Evolutionary conservation across 148 eudicot species (phyloP).

Genomic region (Mesembryanthemum crystallinum): DNA sequence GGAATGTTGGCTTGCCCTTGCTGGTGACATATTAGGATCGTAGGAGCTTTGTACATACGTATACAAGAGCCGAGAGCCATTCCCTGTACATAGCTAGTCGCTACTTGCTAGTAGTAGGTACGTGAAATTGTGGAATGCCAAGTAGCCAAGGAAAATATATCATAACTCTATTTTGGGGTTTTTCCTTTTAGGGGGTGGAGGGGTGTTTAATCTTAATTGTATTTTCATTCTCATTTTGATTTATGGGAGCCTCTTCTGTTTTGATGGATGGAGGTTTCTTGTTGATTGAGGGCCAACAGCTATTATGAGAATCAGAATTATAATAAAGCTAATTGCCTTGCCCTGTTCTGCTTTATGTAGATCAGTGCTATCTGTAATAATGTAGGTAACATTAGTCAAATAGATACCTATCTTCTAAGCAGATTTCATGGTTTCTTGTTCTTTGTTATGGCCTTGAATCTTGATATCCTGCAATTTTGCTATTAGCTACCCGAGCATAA

Average conservation of each 20-base stretch:
- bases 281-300: neutral
- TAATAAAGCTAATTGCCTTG: neutral
- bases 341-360: constrained; percentile 2
- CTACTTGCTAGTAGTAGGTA: constrained; percentile 19
- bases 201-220: constrained; percentile 9
- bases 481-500: neutral
- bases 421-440: neutral
- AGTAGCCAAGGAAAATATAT: constrained; percentile 16
- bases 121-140: constrained; percentile 15
- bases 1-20: neutral
- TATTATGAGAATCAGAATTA: neutral
- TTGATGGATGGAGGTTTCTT: constrained; percentile 20
- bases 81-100: constrained; percentile 34
- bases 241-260: constrained; percentile 12
- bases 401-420: too few species aligned
- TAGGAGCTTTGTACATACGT: constrained; percentile 33
- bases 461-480: neutral
- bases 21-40: neutral
- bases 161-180: neutral
- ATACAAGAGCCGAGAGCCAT: constrained; percentile 28
- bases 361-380: neutral
- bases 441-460: neutral
- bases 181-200: neutral
- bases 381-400: neutral
- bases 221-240: constrained; percentile 11